Conservation (phyloP, 2,329 filamentous ascomycete genomes). For the Trichophyton rubrum region DNA sequence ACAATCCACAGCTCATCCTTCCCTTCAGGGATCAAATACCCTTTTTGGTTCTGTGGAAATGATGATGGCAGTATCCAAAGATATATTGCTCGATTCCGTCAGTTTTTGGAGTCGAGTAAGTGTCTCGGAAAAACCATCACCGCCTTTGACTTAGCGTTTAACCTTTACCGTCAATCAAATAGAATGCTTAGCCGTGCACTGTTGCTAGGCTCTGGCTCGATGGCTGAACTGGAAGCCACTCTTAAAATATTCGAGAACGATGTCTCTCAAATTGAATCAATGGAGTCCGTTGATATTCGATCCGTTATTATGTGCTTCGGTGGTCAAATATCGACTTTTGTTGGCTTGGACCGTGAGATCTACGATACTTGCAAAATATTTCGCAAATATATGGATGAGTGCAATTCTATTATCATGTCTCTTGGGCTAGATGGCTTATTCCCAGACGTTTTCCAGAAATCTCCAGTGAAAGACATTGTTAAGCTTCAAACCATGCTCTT, state of each 20-base stretch:
- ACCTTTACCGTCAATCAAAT: conserved; percentile 12
- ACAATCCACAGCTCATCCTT: not conserved
- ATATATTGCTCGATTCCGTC: not conserved
- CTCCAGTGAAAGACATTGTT: conserved; percentile 14
- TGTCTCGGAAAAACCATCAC: not conserved
- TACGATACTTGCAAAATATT: conserved; percentile 20
- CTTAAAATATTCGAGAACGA: not conserved
- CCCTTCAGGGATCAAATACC: not conserved
- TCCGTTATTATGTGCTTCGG: conserved; percentile 26
- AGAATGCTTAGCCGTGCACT: conserved; percentile 9
- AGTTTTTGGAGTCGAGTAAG: not conserved
- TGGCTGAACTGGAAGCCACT: not conserved
- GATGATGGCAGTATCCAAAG: conserved; percentile 3
- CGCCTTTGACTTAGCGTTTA: conserved; percentile 6
- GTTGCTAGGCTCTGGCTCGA: conserved; percentile 4
- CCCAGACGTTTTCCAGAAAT: conserved; percentile 20
- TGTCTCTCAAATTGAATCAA: not conserved
- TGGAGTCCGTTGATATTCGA: conserved; percentile 12
- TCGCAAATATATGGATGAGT: conserved; percentile 24
- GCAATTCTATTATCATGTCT: conserved; percentile 18
- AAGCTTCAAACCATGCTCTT: conserved; percentile 29
- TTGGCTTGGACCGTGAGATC: conserved; percentile 19
- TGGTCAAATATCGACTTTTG: conserved; percentile 24
- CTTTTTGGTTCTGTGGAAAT: conserved; percentile 3
- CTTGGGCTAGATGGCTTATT: conserved; percentile 18